Evolutionary conservation across 2,329 filamentous ascomycete species (phyloP), one percentile per base, ranked within the genome.

Genomic region (Atkinsonella texensis): DNA sequence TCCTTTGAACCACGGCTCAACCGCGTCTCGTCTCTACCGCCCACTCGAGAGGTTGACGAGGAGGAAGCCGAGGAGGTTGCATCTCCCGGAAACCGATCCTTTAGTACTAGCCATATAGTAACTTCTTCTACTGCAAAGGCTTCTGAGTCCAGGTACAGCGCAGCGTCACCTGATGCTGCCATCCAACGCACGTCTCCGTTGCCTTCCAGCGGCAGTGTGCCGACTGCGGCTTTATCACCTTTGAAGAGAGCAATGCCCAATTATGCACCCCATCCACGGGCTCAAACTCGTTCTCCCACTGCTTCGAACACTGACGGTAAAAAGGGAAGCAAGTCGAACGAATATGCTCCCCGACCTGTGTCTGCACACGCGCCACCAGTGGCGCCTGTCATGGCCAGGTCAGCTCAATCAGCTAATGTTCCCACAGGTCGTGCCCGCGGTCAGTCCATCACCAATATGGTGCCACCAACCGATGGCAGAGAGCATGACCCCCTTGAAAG

Each of bases 401-500:
- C 59, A 38, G 49, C 59, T 1, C 59, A 64, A 38, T 48, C 60
- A 1, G 38, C 58, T 5, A 59, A 67, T 49, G 62, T 62, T 7
- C 60, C 69, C 6, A 58, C 61, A 18, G 59, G 68, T 15, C 71
- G 77, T 18, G 66, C 71, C 12, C 71, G 79, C 49, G 76, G 74
- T 1, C 70, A 75, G 50, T 83, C 79, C 3, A 69, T 79, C 51
- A 71, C 69, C 31, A 79, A 80, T 57, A 73, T 83, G 56, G 72
- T 84, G 39, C 70, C 76, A 9, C 82, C 83, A 1, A 83, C 75
- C 1, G 81, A 85, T 63, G 82, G 82, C 1, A 77, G 79, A 18
- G 80, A 85, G 60, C 69, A 81, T 17, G 93, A 98, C 68, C 81
- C 84, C 2, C 72, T 98, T 7, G 79, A 95, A 64, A 78, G 93